phyloP scores from a whole-genome alignment of 2,329 filamentous ascomycete species.

The Curvularia verruculosa region DNA sequence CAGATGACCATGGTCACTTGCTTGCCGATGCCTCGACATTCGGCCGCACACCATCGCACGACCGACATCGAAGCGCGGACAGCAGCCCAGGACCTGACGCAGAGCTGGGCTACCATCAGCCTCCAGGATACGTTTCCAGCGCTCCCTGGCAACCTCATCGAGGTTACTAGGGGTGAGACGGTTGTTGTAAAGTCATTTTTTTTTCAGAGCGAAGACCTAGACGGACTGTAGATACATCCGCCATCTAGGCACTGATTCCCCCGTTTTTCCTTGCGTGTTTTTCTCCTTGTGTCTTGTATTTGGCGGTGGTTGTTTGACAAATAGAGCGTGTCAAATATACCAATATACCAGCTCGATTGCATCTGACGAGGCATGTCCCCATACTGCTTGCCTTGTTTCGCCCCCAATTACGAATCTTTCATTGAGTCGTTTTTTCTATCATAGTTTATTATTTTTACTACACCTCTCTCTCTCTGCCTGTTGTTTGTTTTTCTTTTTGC shows the following conservation, averaged over 20 bases:
- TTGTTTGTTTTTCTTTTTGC: neutral
- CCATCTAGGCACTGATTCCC: constrained; percentile 4
- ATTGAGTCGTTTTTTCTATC: constrained; percentile 2
- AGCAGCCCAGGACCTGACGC: constrained; percentile 38
- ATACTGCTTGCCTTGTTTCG: neutral
- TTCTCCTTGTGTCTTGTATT: constrained; percentile 1
- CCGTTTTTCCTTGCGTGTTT: constrained; percentile 10
- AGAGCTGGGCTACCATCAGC: constrained; percentile 30
- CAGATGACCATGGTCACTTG: constrained; percentile 39
- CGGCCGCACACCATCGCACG: constrained; percentile 32
- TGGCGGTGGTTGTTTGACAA: constrained; percentile 3
- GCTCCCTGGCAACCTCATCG: constrained; percentile 38
- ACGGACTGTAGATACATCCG: neutral
- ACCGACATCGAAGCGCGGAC: constrained; percentile 35
- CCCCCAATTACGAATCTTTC: constrained; percentile 4
- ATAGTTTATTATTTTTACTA: neutral
- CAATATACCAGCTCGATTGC: neutral
- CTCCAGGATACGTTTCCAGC: constrained; percentile 30
- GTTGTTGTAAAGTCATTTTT: neutral
- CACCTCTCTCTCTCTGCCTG: neutral
- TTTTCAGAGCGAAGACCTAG: constrained; percentile 1
- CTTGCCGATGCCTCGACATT: constrained; percentile 46
- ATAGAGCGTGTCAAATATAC: constrained; percentile 4
- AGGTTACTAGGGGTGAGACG: constrained; percentile 23
- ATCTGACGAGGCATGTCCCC: neutral